phyloP scores from a whole-genome alignment of 1,284 basidiomycete species.

The Ustilago crameri region DNA sequence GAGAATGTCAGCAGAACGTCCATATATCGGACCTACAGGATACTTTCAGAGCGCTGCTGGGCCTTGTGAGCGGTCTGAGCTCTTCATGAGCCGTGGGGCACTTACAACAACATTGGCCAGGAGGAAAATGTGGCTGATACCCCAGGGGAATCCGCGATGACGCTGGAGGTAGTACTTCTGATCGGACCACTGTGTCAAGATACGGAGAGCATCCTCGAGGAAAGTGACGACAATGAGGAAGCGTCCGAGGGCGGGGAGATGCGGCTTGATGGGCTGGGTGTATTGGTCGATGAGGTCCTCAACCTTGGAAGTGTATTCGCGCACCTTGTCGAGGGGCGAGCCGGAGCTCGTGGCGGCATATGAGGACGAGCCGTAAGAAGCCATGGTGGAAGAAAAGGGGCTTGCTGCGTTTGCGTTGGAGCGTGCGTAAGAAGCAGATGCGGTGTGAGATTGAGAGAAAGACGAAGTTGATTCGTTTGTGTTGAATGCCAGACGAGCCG shows the following conservation, averaged over 20 bases:
- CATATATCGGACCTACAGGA: neutral
- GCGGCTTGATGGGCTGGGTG: conserved; percentile 91
- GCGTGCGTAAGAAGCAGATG: conserved; percentile 12
- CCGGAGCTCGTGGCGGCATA: conserved; percentile 43
- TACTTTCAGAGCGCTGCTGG: neutral
- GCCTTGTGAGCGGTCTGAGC: neutral
- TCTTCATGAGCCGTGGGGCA: conserved; percentile 44
- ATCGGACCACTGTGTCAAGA: conserved; percentile 92
- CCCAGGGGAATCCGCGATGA: conserved; percentile 94
- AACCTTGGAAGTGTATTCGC: conserved; percentile 77
- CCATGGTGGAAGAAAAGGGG: conserved; percentile 21
- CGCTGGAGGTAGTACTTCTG: conserved; percentile 77
- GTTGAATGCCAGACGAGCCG: conserved; percentile 38
- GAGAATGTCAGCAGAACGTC: neutral
- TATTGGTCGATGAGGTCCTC: conserved; percentile 94
- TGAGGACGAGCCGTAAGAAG: conserved; percentile 56
- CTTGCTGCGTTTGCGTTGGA: conserved; percentile 10
- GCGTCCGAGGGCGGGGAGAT: conserved; percentile 92
- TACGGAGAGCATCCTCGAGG: conserved; percentile 93
- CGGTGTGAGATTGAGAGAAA: conserved; percentile 11
- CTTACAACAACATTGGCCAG: conserved; percentile 89
- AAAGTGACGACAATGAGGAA: conserved; percentile 99
- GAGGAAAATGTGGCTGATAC: conserved; percentile 91
- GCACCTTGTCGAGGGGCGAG: conserved; percentile 80
- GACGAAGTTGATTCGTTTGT: conserved; percentile 19